These are phyloP conservation scores for Achaetomium macrosporum DNA, from an alignment of 2,329 filamentous ascomycete genomes.

Conservation along the genomic window DNA sequence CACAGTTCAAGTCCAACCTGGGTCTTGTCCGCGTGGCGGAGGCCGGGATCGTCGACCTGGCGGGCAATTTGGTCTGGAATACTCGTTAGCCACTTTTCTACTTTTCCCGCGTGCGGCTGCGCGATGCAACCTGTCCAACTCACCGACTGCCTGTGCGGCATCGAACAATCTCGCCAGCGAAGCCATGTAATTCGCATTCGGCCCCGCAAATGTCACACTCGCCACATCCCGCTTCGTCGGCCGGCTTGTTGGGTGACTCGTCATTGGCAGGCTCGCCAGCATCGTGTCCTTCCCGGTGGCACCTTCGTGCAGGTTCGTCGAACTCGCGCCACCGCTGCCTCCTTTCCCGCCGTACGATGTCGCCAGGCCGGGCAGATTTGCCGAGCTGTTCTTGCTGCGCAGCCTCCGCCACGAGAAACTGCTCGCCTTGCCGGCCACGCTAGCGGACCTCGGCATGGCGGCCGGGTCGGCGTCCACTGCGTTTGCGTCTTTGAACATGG, in stretches of 20 bases:
- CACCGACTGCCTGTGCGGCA: conserved; percentile 87
- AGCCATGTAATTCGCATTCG: conserved; percentile 86
- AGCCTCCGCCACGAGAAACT: conserved; percentile 86
- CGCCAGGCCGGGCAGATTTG: conserved; percentile 51
- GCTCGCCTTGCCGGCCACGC: conserved; percentile 67
- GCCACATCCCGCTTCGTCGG: conserved; percentile 66
- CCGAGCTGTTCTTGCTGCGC: conserved; percentile 78
- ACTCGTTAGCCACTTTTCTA: conserved; percentile 24
- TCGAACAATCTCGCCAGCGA: conserved; percentile 87
- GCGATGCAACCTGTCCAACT: conserved; percentile 31
- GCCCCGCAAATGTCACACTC: conserved; percentile 68
- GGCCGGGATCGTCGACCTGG: conserved; percentile 89
- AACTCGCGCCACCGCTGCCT: conserved; percentile 21
- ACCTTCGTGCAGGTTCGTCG: conserved; percentile 28
- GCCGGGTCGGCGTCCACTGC: conserved; percentile 24
- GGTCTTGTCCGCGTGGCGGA: conserved; percentile 86
- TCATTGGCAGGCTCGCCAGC: conserved; percentile 74
- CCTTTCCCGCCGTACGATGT: conserved; percentile 46
- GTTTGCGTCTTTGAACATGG: conserved; percentile 66
- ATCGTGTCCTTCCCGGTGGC: conserved; percentile 52
- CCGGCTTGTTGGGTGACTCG: conserved; percentile 55
- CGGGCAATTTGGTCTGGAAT: conserved; percentile 82
- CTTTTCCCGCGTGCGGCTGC: not conserved
- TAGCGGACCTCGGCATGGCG: conserved; percentile 48
- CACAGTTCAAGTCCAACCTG: conserved; percentile 93